phyloP scores from a whole-genome alignment of 148 eudicot genomes.

The Persicaria maculosa region DNA sequence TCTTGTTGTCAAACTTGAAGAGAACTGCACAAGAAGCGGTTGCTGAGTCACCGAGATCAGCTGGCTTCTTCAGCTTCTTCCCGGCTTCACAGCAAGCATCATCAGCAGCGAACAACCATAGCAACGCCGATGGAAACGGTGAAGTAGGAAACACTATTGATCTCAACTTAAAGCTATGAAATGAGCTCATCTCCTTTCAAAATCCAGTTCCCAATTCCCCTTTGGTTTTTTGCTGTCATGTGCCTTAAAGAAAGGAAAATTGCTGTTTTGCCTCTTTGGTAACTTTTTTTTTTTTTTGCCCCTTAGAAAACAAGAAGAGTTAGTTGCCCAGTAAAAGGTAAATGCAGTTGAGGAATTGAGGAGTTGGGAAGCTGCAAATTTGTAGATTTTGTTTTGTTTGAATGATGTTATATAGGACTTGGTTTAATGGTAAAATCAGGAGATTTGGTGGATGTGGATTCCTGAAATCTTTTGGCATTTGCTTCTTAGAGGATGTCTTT shows the following conservation, averaged over 20 bases:
- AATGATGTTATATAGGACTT: slow-evolving; percentile 1
- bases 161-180: slow-evolving; percentile 25
- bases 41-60: background rate
- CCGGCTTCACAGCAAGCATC: background rate
- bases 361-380: background rate
- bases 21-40: slow-evolving; percentile 8
- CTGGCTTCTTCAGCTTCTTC: slow-evolving; percentile 12
- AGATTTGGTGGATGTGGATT: slow-evolving; percentile 11
- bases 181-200: background rate
- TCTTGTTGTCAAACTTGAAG: slow-evolving; percentile 4
- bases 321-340: slow-evolving; percentile 7
- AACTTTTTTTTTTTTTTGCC: background rate
- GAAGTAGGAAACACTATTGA: slow-evolving; percentile 25
- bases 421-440: slow-evolving; percentile 5
- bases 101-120: background rate
- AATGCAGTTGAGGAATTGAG: slow-evolving; percentile 6
- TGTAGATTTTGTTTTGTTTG: slow-evolving; percentile 6
- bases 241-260: background rate
- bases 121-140: slow-evolving; percentile 1
- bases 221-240: background rate
- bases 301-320: background rate
- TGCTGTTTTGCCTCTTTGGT: no score
- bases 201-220: background rate
- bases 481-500: slow-evolving; percentile 9
- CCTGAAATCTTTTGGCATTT: slow-evolving; percentile 8